These are phyloP conservation scores for Rhodotorula babjevae DNA, from an alignment of 768 basidiomycete genomes.

Conservation along the genomic window DNA sequence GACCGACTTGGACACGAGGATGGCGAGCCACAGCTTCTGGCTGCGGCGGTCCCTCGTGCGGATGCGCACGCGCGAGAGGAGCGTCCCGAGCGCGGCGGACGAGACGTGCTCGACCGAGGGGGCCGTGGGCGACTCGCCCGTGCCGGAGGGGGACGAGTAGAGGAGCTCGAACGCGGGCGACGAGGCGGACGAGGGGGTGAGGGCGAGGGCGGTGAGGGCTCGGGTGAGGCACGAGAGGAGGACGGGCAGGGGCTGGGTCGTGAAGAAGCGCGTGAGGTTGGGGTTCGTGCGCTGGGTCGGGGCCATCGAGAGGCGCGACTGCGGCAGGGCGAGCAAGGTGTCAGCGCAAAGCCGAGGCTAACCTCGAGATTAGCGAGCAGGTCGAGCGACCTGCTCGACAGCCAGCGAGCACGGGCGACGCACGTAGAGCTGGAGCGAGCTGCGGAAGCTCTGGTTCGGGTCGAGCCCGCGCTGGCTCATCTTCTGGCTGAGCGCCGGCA, in stretches of 20 bases:
- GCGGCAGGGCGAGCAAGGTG: neutral
- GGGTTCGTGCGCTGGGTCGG: conserved; percentile 54
- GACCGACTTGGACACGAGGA: conserved; percentile 18
- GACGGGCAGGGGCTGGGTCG: conserved; percentile 13
- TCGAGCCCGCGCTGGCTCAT: conserved; percentile 57
- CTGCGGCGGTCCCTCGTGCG: conserved; percentile 12
- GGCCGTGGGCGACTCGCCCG: neutral
- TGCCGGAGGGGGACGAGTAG: neutral
- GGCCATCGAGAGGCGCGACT: conserved; percentile 54
- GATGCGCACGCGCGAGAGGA: conserved; percentile 20
- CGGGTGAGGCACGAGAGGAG: conserved; percentile 10
- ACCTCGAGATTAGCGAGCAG: neutral
- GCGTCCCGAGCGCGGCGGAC: neutral
- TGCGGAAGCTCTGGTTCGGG: conserved; percentile 68
- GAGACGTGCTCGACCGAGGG: neutral
- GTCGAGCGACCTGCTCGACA: neutral
- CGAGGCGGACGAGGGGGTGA: neutral
- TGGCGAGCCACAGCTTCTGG: conserved; percentile 3
- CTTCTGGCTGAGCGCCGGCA: conserved; percentile 59
- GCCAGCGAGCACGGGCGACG: conserved; percentile 44
- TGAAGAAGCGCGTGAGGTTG: conserved; percentile 70
- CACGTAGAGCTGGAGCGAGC: conserved; percentile 74
- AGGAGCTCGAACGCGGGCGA: neutral
- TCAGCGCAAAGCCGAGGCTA: no score
- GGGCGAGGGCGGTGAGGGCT: neutral